Base-by-base conservation (phyloP, 306 rosid genomes). In the Cotoneaster glaucophyllus region DNA sequence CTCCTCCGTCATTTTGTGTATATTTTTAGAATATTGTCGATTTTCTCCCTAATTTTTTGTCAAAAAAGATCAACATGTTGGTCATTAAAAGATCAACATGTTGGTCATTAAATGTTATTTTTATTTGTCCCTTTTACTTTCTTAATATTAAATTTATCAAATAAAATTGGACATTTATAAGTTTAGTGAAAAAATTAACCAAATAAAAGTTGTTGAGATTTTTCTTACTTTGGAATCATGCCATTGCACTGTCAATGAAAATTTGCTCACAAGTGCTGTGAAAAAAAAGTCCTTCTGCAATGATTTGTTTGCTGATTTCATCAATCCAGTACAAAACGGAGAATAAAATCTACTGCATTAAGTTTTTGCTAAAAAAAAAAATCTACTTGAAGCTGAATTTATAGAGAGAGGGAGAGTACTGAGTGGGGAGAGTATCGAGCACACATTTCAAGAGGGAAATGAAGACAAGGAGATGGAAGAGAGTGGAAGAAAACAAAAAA, bases 381-480 rank as follows among this genome's bases (percentile, higher is more conserved):
- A 48, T 48, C 19, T 48, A 48, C 53, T 48, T 48, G 3, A 48
- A n/a, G n/a, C n/a, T n/a, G n/a, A n/a, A n/a, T n/a, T n/a, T n/a
- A n/a, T n/a, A n/a, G n/a, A n/a, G 44, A 76, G 69, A 75, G 26
- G 61, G 67, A 13, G 43, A 48, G 71, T 54, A 6, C 12, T 63
- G 43, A 77, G 81, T 69, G 85, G 21, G 54, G 54, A 77, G 48
- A 18, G 64, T 29, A 88, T 87, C 90, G 77, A 86, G 76, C 98
- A 83, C 97, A 85, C 80, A 88, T 86, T 84, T 88, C 96, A 84
- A 91, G 94, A 79, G 62, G 21, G 71, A 69, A 73, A 81, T 90
- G 78, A 90, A 74, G 97, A 93, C 98, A 91, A 91, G 79, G 75
- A 90, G 87, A 87, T 79, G 81, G 73, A 82, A 85, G 82, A 85